These are phyloP conservation scores for Salix suchowensis DNA, from an alignment of 345 rosid species.

Conservation along the genomic window DNA sequence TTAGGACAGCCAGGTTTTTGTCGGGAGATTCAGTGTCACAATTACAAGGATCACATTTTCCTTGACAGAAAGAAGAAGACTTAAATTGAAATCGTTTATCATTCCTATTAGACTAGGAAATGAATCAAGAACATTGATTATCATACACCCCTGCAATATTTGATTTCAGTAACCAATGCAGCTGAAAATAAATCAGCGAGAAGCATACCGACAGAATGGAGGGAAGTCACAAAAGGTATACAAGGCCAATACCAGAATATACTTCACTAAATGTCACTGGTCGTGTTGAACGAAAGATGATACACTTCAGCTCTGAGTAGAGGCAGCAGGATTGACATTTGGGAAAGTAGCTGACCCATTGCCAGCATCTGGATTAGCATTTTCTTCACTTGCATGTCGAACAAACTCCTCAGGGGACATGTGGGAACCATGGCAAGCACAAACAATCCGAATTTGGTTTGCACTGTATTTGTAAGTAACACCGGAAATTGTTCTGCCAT, in stretches of 20 bases:
- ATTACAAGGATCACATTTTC: not conserved
- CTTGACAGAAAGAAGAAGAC: not conserved
- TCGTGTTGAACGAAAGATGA: not conserved
- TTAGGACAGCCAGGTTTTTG: not conserved
- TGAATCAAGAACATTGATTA: conserved; percentile 13
- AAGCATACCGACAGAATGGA: conserved; percentile 1
- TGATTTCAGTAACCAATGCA: conserved; percentile 7
- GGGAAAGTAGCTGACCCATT: conserved; percentile 43
- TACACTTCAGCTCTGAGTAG: conserved; percentile 62
- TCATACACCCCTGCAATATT: conserved; percentile 23
- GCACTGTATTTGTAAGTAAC: conserved; percentile 72
- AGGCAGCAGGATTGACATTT: conserved; percentile 60
- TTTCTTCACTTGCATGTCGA: conserved; percentile 75
- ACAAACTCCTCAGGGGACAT: conserved; percentile 94
- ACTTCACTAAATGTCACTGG: conserved; percentile 3
- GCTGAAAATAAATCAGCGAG: conserved; percentile 7
- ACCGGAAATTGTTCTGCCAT: conserved; percentile 85
- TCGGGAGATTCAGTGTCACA: not conserved
- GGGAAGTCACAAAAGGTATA: conserved; percentile 1
- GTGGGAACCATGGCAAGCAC: conserved; percentile 93
- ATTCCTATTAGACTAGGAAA: conserved; percentile 18
- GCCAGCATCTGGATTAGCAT: conserved; percentile 44
- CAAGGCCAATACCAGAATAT: conserved; percentile 7
- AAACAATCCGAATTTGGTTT: conserved; percentile 76
- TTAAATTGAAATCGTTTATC: conserved; percentile 2